Evolutionary conservation across 441 rosid genomes (phyloP).

Genomic region (Arabidopsis lyrata): DNA sequence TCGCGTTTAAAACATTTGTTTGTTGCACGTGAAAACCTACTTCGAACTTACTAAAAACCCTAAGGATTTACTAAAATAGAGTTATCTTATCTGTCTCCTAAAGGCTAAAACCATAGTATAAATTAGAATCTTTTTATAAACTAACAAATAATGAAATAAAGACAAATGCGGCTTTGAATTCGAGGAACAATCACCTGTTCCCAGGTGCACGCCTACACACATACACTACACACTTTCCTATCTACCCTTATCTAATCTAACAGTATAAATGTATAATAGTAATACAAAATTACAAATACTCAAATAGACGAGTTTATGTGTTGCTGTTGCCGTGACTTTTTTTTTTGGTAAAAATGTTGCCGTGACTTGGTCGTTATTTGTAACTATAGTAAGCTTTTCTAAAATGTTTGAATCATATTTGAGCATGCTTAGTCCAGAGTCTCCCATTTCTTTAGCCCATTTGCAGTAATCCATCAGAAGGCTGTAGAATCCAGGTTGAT

Average conservation of each 20-base stretch:
- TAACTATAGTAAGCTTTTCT: not conserved
- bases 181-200: conserved; percentile 35
- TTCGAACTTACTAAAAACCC: conserved; percentile 34
- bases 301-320: not conserved
- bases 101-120: not conserved
- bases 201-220: conserved; percentile 35
- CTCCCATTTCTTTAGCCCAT: not conserved
- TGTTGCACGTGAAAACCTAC: conserved; percentile 43
- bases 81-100: conserved; percentile 25
- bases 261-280: not conserved
- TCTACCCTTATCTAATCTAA: not conserved
- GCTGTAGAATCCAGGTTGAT: not conserved
- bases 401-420: not conserved
- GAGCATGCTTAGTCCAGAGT: conserved; percentile 15
- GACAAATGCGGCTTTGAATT: conserved; percentile 25
- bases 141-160: conserved; percentile 13
- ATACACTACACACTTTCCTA: conserved; percentile 31
- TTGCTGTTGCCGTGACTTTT: not conserved
- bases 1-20: conserved; percentile 33
- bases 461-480: not conserved
- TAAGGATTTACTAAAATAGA: conserved; percentile 14
- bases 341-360: too few species aligned
- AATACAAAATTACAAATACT: not conserved
- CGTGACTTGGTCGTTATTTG: not conserved
- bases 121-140: not conserved